Conservation (phyloP, 176 grass and related monocot species). For the Sorghum bicolor region Sorghum_bicolor_NCBIv3 NC_012871.2:22755001-22755500, state of each 20-base stretch:
- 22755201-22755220: background rate
- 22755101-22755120: background rate
- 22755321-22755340: background rate
- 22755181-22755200: background rate
- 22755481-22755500: background rate
- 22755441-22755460: background rate
- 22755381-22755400: background rate
- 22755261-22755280: background rate
- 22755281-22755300: background rate
- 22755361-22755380: background rate
- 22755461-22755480: background rate
- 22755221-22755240: conserved; percentile 4
- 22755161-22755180: background rate
- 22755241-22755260: background rate
- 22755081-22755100: background rate
- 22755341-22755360: background rate
- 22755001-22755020: background rate
- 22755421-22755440: background rate
- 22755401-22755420: background rate
- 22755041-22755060: background rate
- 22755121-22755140: background rate
- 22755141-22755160: background rate
- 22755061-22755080: background rate
- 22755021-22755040: background rate
- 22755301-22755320: background rate